A percentile compares a stretch with the other conserved stretches of the same genome.
Evolutionary conservation across 1,284 basidiomycete species (phyloP).

Genomic region (Stygiomarasmius scandens): DNA sequence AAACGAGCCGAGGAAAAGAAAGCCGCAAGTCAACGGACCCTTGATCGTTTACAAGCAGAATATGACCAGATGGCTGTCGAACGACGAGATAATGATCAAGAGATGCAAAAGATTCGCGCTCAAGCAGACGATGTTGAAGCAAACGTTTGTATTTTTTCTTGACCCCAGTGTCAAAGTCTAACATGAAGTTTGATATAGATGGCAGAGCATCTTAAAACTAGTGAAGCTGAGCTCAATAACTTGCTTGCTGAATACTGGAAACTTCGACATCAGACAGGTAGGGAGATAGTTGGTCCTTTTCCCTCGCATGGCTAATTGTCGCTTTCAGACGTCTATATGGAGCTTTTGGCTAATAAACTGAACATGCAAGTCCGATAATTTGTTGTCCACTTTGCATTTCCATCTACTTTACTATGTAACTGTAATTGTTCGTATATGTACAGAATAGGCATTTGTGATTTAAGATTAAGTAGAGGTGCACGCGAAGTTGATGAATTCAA

Average conservation of each 20-base stretch:
- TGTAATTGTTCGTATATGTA: neutral
- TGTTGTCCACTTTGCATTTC: neutral
- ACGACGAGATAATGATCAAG: constrained; percentile 72
- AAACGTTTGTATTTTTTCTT: constrained; percentile 44
- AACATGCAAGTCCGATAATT: constrained; percentile 44
- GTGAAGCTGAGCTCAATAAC: constrained; percentile 74
- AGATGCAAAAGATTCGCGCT: constrained; percentile 71
- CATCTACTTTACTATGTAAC: neutral
- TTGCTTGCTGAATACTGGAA: constrained; percentile 82
- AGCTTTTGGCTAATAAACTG: constrained; percentile 73
- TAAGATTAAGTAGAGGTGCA: neutral
- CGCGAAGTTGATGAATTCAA: neutral
- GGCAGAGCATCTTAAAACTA: constrained; percentile 70
- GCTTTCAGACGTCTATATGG: constrained; percentile 74
- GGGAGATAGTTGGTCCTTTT: constrained; percentile 18
- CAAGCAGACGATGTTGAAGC: constrained; percentile 67
- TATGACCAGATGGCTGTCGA: constrained; percentile 77
- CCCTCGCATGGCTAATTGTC: constrained; percentile 4
- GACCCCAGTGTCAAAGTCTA: constrained; percentile 5
- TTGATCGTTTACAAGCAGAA: constrained; percentile 73
- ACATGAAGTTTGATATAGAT: constrained; percentile 47
- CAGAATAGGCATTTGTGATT: neutral
- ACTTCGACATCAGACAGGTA: constrained; percentile 78
- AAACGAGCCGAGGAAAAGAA: constrained; percentile 77
- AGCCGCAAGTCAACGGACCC: constrained; percentile 63